These are phyloP conservation scores for Boletus pseudopeckii DNA, from an alignment of 768 basidiomycete species.

Conservation along the genomic window DNA sequence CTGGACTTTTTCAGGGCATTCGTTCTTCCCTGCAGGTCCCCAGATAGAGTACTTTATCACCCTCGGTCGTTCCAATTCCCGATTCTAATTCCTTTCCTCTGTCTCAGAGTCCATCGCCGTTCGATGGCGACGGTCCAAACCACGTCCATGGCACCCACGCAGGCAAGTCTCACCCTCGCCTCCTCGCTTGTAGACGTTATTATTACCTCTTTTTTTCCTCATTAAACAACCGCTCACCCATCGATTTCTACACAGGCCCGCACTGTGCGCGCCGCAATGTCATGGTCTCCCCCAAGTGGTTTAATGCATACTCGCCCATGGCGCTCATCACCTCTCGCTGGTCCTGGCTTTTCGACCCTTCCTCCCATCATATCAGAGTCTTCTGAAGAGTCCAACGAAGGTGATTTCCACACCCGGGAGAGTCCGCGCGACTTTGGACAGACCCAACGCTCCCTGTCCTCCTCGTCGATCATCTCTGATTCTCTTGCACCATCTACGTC, in stretches of 20 bases:
- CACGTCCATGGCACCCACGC: neutral
- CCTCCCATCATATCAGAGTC: constrained; percentile 23
- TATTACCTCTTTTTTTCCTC: neutral
- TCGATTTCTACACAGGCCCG: constrained; percentile 8
- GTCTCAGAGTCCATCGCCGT: neutral
- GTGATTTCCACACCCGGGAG: neutral
- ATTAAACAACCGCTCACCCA: neutral
- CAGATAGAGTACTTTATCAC: constrained; percentile 4
- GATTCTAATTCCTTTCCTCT: neutral
- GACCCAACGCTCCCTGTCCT: constrained; percentile 7
- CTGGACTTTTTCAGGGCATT: constrained; percentile 5
- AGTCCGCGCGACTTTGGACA: neutral
- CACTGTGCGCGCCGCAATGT: constrained; percentile 8
- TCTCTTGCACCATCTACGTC: constrained; percentile 13
- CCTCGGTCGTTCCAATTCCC: neutral
- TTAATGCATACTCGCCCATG: constrained; percentile 22
- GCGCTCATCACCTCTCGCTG: constrained; percentile 30
- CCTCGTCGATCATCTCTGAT: constrained; percentile 14
- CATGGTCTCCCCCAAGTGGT: constrained; percentile 7
- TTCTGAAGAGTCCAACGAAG: constrained; percentile 19
- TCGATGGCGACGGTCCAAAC: constrained; percentile 11
- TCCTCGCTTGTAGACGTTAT: neutral
- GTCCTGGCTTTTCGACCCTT: constrained; percentile 24
- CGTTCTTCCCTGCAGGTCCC: constrained; percentile 10
- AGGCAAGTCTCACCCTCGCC: constrained; percentile 7